Evolutionary conservation across 768 basidiomycete species (phyloP).

Genomic region (Auricularia heimuer): DNA sequence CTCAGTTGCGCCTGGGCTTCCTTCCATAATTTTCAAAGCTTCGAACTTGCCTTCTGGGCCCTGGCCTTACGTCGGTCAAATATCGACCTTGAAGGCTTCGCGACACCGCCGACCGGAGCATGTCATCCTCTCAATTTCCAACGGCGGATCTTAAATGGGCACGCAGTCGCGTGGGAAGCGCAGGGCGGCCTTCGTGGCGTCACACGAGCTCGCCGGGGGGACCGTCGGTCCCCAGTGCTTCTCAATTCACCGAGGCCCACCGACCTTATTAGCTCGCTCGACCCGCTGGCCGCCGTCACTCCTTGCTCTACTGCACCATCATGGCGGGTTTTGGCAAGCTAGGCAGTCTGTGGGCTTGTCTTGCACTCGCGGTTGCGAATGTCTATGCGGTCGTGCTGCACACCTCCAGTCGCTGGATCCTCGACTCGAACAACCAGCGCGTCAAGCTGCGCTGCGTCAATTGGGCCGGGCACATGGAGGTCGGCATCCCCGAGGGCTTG

Average conservation of each 20-base stretch:
- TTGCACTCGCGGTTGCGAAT: background rate
- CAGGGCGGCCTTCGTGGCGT: background rate
- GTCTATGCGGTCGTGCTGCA: background rate
- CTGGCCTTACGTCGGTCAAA: too few species aligned
- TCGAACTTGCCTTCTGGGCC: too few species aligned
- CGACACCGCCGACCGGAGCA: too few species aligned
- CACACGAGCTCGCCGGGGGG: background rate
- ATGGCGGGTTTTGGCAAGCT: too few species aligned
- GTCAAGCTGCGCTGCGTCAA: constrained; percentile 2
- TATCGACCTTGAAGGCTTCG: too few species aligned
- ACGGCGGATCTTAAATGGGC: too few species aligned
- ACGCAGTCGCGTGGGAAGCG: too few species aligned
- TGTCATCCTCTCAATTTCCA: too few species aligned
- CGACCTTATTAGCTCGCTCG: background rate
- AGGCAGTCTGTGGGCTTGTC: background rate
- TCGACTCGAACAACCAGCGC: background rate
- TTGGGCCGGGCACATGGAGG: constrained; percentile 2
- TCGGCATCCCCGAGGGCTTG: background rate
- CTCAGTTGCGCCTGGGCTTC: too few species aligned
- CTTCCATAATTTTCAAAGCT: too few species aligned
- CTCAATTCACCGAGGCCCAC: background rate
- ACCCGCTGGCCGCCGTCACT: background rate
- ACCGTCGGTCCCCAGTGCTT: background rate
- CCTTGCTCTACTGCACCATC: too few species aligned
- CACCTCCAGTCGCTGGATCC: background rate